Evolutionary conservation across 1,284 basidiomycete genomes (phyloP).

Genomic region (Tylopilus sp.): DNA sequence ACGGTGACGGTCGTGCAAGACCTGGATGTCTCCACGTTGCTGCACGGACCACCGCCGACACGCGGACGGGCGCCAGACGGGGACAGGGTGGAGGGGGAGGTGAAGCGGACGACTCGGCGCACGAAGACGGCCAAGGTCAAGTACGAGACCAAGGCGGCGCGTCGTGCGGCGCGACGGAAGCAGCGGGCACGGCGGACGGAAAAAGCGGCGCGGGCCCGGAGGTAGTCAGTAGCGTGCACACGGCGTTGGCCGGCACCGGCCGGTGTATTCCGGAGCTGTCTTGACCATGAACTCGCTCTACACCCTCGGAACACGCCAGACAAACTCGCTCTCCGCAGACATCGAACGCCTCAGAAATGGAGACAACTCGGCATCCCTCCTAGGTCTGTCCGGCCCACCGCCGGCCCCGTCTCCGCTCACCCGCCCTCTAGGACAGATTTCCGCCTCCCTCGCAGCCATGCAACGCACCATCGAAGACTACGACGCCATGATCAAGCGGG

Average conservation of each 20-base stretch:
- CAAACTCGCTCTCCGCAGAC: constrained; percentile 84
- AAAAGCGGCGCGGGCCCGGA: constrained; percentile 64
- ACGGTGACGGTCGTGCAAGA: constrained; percentile 82
- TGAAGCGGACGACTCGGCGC: constrained; percentile 4
- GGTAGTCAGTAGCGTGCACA: constrained; percentile 18
- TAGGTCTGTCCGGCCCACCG: constrained; percentile 55
- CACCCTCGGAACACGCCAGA: constrained; percentile 89
- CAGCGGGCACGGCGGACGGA: constrained; percentile 61
- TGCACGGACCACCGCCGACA: constrained; percentile 44
- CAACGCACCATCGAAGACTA: constrained; percentile 93
- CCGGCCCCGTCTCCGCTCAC: background rate
- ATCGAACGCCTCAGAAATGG: constrained; percentile 78
- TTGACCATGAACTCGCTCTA: constrained; percentile 87
- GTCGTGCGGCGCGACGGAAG: constrained; percentile 54
- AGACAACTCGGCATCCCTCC: constrained; percentile 74
- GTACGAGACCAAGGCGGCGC: constrained; percentile 64
- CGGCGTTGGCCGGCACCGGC: constrained; percentile 13
- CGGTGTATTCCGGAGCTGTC: constrained; percentile 6
- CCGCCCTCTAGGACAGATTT: constrained; percentile 78
- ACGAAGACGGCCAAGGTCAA: constrained; percentile 35
- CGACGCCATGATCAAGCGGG: constrained; percentile 91
- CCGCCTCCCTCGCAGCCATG: constrained; percentile 89
- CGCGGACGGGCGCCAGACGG: background rate
- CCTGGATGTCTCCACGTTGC: constrained; percentile 64
- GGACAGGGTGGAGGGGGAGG: background rate